phyloP scores from a whole-genome alignment of 805 yeast genomes.

The Cyberlindnera maritima region DNA sequence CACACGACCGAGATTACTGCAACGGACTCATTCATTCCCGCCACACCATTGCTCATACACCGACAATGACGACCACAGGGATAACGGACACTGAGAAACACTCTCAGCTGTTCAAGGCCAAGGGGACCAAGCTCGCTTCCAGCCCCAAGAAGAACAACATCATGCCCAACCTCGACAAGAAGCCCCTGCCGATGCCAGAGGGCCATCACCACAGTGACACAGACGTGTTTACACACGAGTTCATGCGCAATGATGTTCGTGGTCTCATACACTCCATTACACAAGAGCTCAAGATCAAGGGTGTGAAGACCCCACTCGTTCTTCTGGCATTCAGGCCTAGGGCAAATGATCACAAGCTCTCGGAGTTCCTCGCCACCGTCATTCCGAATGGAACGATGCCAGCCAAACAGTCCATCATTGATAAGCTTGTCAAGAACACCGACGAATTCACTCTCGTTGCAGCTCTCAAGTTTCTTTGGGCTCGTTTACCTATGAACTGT shows the following conservation, averaged over 20 bases:
- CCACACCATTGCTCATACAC: background rate
- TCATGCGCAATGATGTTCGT: conserved; percentile 64
- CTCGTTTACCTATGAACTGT: conserved; percentile 75
- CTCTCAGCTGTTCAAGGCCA: conserved; percentile 17
- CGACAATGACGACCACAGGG: background rate
- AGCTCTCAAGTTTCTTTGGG: conserved; percentile 82
- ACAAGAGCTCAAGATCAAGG: conserved; percentile 65
- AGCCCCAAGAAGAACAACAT: conserved; percentile 14
- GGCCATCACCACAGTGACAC: conserved; percentile 10
- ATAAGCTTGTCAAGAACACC: conserved; percentile 43
- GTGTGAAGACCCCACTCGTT: conserved; percentile 69
- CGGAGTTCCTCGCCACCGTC: conserved; percentile 51
- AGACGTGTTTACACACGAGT: conserved; percentile 37
- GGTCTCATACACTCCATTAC: conserved; percentile 70
- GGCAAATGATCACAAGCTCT: conserved; percentile 57
- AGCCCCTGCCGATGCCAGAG: conserved; percentile 20
- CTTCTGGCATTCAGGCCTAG: conserved; percentile 77
- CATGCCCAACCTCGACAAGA: conserved; percentile 5
- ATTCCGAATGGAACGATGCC: conserved; percentile 56
- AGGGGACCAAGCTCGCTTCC: conserved; percentile 7
- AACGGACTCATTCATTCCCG: background rate
- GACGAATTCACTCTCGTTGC: conserved; percentile 73
- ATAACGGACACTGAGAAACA: background rate
- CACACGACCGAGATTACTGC: background rate
- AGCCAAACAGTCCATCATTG: conserved; percentile 42